phyloP scores from a whole-genome alignment of 345 rosid species.

The Combretum micranthum region DNA sequence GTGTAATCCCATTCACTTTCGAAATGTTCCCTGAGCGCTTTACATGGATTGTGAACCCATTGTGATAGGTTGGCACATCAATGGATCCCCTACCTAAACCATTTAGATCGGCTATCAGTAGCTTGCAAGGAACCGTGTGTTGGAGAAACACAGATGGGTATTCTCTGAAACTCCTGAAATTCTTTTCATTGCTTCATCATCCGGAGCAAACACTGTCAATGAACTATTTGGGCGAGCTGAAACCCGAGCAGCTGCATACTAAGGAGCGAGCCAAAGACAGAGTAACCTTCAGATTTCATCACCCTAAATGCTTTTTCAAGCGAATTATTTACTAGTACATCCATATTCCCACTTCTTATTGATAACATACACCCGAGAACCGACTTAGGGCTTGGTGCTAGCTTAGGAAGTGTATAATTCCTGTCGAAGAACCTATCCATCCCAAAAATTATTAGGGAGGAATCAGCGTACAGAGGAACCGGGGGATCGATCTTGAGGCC shows the following conservation, averaged over 20 bases:
- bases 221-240: slow-evolving; percentile 5
- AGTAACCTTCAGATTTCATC: slow-evolving; percentile 30
- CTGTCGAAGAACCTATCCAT: slow-evolving; percentile 26
- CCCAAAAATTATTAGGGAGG: slow-evolving; percentile 28
- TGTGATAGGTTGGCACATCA: slow-evolving; percentile 17
- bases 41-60: slow-evolving; percentile 23
- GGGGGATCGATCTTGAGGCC: slow-evolving; percentile 22
- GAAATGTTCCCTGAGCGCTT: slow-evolving; percentile 15
- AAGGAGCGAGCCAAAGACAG: slow-evolving; percentile 38
- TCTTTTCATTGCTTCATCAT: slow-evolving; percentile 19
- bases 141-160: slow-evolving; percentile 25
- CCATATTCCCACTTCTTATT: slow-evolving; percentile 3
- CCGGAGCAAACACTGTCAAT: slow-evolving; percentile 40
- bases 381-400: slow-evolving; percentile 2
- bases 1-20: slow-evolving; percentile 27
- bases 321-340: neutral
- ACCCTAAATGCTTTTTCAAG: slow-evolving; percentile 17
- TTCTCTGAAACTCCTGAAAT: slow-evolving; percentile 13
- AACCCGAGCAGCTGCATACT: slow-evolving; percentile 32
- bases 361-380: slow-evolving; percentile 6
- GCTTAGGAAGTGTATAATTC: slow-evolving; percentile 5
- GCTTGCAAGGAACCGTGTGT: slow-evolving; percentile 29
- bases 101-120: slow-evolving; percentile 27
- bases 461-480: slow-evolving; percentile 27
- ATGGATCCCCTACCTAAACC: slow-evolving; percentile 16